Percentiles rank a stretch among this genome's conserved stretches.
These are phyloP conservation scores for Globisporangium cylindrosporum DNA, from an alignment of 352 stramenopile species.

Conservation along the genomic window DNA sequence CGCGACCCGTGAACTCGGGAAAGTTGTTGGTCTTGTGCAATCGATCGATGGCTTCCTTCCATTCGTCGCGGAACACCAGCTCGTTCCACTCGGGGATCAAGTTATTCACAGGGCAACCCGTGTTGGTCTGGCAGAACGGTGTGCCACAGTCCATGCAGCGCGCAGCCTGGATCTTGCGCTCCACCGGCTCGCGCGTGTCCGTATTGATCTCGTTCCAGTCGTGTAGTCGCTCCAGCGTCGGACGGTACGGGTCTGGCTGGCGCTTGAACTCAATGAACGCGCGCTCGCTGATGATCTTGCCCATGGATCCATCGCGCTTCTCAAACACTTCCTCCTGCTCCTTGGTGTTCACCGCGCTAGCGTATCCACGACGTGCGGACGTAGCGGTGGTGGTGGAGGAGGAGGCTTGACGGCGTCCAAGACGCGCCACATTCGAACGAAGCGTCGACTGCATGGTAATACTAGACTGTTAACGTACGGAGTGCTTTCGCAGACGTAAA, in stretches of 20 bases:
- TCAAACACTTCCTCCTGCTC: slow-evolving; percentile 31
- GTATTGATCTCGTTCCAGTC: slow-evolving; percentile 98
- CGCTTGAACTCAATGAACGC: slow-evolving; percentile 84
- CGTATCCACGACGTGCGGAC: slow-evolving; percentile 17
- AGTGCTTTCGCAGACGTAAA: not conserved
- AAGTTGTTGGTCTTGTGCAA: slow-evolving; percentile 99
- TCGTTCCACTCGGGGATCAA: slow-evolving; percentile 99
- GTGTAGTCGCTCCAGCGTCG: slow-evolving; percentile 90
- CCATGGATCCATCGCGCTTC: slow-evolving; percentile 68
- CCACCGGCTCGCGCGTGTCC: slow-evolving; percentile 75
- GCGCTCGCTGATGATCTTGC: slow-evolving; percentile 65
- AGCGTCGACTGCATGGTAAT: slow-evolving; percentile 16
- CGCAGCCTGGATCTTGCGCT: slow-evolving; percentile 93
- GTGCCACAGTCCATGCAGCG: slow-evolving; percentile 99
- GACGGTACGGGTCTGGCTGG: slow-evolving; percentile 92
- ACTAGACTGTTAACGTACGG: not conserved
- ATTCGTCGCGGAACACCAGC: slow-evolving; percentile 96
- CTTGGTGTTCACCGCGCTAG: slow-evolving; percentile 20
- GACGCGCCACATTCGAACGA: slow-evolving; percentile 3
- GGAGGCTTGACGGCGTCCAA: slow-evolving; percentile 4
- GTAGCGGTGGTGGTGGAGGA: not conserved
- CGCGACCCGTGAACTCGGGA: slow-evolving; percentile 97
- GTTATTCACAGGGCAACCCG: slow-evolving; percentile 97
- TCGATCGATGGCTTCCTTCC: slow-evolving; percentile 94
- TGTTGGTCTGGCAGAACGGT: slow-evolving; percentile 98